Conservation (phyloP, 257 asterid genomes). For the Ballota nigra region DNA sequence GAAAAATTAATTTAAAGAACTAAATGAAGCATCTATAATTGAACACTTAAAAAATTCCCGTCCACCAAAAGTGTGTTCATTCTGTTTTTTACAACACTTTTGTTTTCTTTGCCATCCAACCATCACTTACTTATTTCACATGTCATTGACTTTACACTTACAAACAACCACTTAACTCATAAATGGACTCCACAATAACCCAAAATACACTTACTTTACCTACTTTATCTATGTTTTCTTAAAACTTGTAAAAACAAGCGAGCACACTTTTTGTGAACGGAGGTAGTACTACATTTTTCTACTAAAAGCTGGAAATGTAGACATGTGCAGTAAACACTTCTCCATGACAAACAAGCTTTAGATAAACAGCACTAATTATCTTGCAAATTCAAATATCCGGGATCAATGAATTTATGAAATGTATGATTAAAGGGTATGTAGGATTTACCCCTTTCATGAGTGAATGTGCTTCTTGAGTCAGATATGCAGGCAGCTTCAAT, state of each 20-base stretch:
- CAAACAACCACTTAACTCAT: no score
- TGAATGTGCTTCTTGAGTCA: slow-evolving; percentile 42
- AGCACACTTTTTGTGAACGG: no score
- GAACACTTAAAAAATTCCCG: not conserved
- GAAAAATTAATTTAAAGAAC: not conserved
- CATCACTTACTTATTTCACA: no score
- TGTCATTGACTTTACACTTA: no score
- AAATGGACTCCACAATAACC: no score
- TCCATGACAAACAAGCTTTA: not conserved
- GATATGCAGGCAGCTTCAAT: slow-evolving; percentile 48
- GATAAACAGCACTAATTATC: not conserved
- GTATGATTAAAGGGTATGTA: slow-evolving; percentile 14
- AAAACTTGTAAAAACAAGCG: no score
- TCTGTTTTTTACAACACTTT: no score
- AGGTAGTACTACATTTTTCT: no score
- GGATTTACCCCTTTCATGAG: slow-evolving; percentile 60
- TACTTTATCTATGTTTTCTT: no score
- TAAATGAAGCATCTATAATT: not conserved
- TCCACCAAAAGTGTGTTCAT: no score
- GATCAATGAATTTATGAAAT: not conserved
- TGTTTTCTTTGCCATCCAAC: no score
- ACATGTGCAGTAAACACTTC: not conserved
- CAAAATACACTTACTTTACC: no score
- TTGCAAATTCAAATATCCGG: not conserved
- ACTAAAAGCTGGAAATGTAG: not conserved